Base-by-base conservation (phyloP, 805 yeast species). In the Barnettozyma sucrosica region DNA sequence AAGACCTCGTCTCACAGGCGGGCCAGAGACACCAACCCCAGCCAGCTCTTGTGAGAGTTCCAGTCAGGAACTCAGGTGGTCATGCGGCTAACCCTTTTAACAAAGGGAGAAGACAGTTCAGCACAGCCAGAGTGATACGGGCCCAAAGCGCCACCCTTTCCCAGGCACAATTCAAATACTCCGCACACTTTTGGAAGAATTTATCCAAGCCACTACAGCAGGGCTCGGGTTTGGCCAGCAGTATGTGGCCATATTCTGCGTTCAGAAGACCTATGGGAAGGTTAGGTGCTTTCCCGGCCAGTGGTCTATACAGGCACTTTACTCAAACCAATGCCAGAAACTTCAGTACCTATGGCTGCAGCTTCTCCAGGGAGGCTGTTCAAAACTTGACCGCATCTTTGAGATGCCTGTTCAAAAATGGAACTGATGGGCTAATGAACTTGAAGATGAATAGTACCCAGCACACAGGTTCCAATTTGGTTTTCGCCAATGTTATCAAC, bases 341-440 rank as follows among this genome's bases (percentile, higher is more conserved):
- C 58, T 72, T 65, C 46, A 64, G 71, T 10, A 64, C 70, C 1
- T 68, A 61, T 50, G 69, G 72, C 7, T 61, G 63, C 5, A 60
- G 60, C 14, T 56, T 64, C 13, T 67, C 82, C 2, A 76, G 74
- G 46, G 82, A 81, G 54, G 86, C 83, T 47, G 82, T 79, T 24
- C 68, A 69, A 51, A 80, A 75, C 56, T 66, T 83, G 62, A 77
- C 85, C 1, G 63, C 75, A 26, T 79, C 77, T 7, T 41, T 73
- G 19, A 66, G 76, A 55, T 70, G 61, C 47, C 63, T 58, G 43
- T 64, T 56, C 55, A 68, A 61, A 61, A 68, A 54, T 33, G 56
- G 64, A 37, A 62, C 64, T 36, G 65, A 65, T 38, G 51, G 61
- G 4, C 37, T 58, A 8, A 51, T 63, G n/a, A 45, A 47, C 41